Evolutionary conservation across 1,139 yeast species (phyloP), one percentile per base, ranked within the genome.

Genomic region (Sugiyamaella pinicola): DNA sequence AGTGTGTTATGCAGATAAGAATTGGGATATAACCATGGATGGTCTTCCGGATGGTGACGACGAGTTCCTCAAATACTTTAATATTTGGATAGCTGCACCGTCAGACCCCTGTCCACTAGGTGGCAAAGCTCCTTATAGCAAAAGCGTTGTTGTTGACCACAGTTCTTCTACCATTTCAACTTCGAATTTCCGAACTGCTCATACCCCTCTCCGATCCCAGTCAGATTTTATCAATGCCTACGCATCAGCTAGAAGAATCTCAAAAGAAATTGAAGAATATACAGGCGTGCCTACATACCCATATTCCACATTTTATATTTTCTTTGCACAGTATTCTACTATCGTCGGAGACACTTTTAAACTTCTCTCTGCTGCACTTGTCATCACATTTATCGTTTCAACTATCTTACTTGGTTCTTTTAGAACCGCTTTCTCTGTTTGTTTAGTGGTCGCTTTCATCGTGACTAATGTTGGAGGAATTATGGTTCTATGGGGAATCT

Each of bases 31-130:
- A 53, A 75, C 80, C 45, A 89, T 93, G 96, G 75, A 78, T 9
- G 96, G 95, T 0, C 82, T 93, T 63, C 99, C 99, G 0, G 82
- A 81, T 59, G 87, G 84, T 17, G 45, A 33, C 22, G 76, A 76
- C 0, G 85, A 84, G 40, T 93, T 93, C 63, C 81, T 87, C 83
- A 74, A 73, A 47, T 89, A 76, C 64, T 85, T 89, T 66, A 70
- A 80, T 22, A 81, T 85, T 45, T 93, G 99, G 99, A 87, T 93
- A 28, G 76, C 82, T 41, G 72, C 87, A 1, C 88, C 88, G 42
- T 86, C 96, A 54, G 95, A 88, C 62, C 90, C 95, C 2, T 93
- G 99, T 69, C 97, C 98, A 1, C 74, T 93, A 28, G 98, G 96
- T 2, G 99, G 99, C 1, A 86, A 87, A 64, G 98, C 98, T 0